Percentiles rank a stretch among this genome's conserved stretches.
Evolutionary conservation across 805 yeast species (phyloP).

Genomic region (Metschnikowia similis): DNA sequence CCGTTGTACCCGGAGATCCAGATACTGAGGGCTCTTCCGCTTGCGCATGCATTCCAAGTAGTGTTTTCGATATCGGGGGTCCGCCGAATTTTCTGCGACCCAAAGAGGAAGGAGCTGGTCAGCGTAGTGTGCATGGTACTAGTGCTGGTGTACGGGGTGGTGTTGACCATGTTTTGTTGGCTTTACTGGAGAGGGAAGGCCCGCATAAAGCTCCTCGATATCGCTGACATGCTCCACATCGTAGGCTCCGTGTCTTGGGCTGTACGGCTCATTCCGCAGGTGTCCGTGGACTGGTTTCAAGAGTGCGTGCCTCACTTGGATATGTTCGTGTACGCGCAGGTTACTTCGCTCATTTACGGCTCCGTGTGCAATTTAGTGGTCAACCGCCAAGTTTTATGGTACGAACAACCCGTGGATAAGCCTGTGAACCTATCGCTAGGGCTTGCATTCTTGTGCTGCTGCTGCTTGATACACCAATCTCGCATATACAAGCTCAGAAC

Average conservation of each 20-base stretch:
- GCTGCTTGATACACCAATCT: conserved; percentile 6
- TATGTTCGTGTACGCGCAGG: conserved; percentile 2
- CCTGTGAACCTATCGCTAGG: conserved; percentile 5
- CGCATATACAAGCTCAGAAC: conserved; percentile 3
- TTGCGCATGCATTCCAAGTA: not conserved
- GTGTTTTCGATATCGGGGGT: not conserved
- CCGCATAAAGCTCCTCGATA: conserved; percentile 12
- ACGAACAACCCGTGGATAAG: conserved; percentile 8
- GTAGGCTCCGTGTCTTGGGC: conserved; percentile 11
- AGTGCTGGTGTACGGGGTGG: not conserved
- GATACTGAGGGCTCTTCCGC: not conserved
- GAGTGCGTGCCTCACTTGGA: conserved; percentile 5
- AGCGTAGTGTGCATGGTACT: conserved; percentile 11
- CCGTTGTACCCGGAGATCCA: conserved; percentile 8
- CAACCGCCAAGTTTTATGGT: not conserved
- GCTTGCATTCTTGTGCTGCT: conserved; percentile 1
- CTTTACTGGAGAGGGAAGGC: conserved; percentile 6
- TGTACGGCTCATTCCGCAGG: conserved; percentile 12
- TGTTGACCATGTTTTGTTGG: not conserved
- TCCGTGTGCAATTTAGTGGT: not conserved
- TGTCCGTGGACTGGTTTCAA: conserved; percentile 15
- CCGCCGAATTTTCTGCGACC: conserved; percentile 1
- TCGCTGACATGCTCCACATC: conserved; percentile 13
- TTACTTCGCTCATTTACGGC: not conserved
- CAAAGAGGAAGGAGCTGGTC: conserved; percentile 7